A percentile compares a stretch with the other conserved stretches of the same genome.
Evolutionary conservation across 2,329 filamentous ascomycete species (phyloP).

Genomic region (Stemphylium beticola): DNA sequence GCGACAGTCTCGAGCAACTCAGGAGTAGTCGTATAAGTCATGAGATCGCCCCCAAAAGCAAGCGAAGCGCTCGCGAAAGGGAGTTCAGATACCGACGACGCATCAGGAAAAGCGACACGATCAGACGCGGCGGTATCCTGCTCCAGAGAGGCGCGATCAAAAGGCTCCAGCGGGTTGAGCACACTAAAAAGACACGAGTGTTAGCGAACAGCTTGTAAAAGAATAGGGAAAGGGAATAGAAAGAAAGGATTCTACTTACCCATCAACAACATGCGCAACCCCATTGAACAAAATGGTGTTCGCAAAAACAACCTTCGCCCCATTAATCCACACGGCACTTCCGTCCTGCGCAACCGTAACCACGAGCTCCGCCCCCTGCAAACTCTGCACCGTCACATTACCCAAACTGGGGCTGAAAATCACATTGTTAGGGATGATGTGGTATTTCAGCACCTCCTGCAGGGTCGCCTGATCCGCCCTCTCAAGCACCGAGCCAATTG

Average conservation of each 20-base stretch:
- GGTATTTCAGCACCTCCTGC: slow-evolving; percentile 33
- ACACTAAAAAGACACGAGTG: slow-evolving; percentile 14
- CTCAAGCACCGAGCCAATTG: slow-evolving; percentile 49
- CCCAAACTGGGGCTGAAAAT: slow-evolving; percentile 34
- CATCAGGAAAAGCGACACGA: slow-evolving; percentile 32
- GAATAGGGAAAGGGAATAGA: background rate
- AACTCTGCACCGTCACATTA: slow-evolving; percentile 31
- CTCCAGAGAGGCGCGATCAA: slow-evolving; percentile 26
- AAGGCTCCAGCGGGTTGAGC: slow-evolving; percentile 20
- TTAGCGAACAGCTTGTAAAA: background rate
- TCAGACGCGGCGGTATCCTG: slow-evolving; percentile 22
- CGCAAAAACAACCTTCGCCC: slow-evolving; percentile 29
- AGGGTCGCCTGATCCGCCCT: slow-evolving; percentile 26
- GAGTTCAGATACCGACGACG: slow-evolving; percentile 20
- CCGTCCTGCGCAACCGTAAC: slow-evolving; percentile 34
- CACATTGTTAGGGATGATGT: slow-evolving; percentile 35
- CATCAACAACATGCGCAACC: slow-evolving; percentile 35
- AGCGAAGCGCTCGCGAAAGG: slow-evolving; percentile 26
- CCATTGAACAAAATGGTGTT: slow-evolving; percentile 37
- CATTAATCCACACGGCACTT: slow-evolving; percentile 30
- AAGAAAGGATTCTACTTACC: slow-evolving; percentile 11
- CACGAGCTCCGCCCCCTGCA: slow-evolving; percentile 29
- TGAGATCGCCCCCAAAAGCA: slow-evolving; percentile 27
- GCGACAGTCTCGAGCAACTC: slow-evolving; percentile 32
- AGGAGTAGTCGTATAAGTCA: slow-evolving; percentile 33